Percentiles rank a stretch among this genome's conserved stretches.
phyloP scores from a whole-genome alignment of 371 early-diverging fungal genomes.

The Mortierella sp. region DNA sequence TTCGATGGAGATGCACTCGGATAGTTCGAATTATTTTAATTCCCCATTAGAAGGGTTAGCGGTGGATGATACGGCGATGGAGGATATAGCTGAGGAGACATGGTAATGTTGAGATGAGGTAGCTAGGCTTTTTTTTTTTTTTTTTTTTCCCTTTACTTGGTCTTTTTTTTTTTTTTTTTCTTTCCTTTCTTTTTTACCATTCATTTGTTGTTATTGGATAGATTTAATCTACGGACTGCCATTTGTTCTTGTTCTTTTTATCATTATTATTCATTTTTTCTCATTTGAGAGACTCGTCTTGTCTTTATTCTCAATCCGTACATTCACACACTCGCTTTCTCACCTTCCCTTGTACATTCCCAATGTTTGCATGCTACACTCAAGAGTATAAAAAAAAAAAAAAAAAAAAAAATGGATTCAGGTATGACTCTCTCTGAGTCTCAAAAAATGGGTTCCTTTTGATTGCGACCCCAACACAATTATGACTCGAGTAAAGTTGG shows the following conservation, averaged over 20 bases:
- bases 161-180: background rate
- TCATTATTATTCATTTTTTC: too few species aligned
- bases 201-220: background rate
- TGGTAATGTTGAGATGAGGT: slow-evolving; percentile 15
- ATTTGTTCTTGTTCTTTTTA: background rate
- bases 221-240: background rate
- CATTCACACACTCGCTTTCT: background rate
- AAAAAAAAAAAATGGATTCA: too few species aligned
- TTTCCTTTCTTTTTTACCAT: background rate
- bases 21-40: slow-evolving; percentile 25
- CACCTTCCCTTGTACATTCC: background rate
- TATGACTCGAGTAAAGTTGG: too few species aligned
- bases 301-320: background rate
- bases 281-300: too few species aligned
- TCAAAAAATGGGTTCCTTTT: too few species aligned
- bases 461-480: too few species aligned
- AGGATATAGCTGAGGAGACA: slow-evolving; percentile 42
- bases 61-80: slow-evolving; percentile 49
- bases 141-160: background rate
- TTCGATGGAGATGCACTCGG: slow-evolving; percentile 25
- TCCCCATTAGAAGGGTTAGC: slow-evolving; percentile 42
- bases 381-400: too few species aligned
- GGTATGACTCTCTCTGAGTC: too few species aligned
- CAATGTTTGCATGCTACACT: background rate
- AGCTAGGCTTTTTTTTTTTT: background rate